A percentile compares a stretch with the other conserved stretches of the same genome.
These are phyloP conservation scores for Penicillium ochrochloron DNA, from an alignment of 495 filamentous ascomycete species.

Conservation along the genomic window DNA sequence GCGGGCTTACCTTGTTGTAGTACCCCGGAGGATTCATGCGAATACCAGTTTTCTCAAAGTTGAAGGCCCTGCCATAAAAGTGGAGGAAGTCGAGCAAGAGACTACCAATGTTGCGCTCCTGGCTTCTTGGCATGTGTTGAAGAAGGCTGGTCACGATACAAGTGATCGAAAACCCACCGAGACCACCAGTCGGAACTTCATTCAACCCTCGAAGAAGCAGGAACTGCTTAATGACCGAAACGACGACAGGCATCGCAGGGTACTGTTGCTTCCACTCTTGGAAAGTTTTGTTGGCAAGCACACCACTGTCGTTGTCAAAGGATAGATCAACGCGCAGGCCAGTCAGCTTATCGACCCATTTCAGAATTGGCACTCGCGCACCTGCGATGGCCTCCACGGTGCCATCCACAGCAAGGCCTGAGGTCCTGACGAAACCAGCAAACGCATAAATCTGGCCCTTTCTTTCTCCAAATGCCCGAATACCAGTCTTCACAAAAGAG, in stretches of 20 bases:
- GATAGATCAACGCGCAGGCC: constrained; percentile 85
- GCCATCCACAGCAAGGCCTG: constrained; percentile 52
- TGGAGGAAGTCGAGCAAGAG: constrained; percentile 85
- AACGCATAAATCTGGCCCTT: constrained; percentile 57
- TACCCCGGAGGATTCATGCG: constrained; percentile 71
- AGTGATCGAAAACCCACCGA: constrained; percentile 93
- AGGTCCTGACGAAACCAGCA: constrained; percentile 49
- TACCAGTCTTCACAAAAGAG: constrained; percentile 52
- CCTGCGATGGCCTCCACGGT: constrained; percentile 66
- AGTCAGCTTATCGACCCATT: constrained; percentile 76
- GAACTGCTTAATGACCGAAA: constrained; percentile 89
- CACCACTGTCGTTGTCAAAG: constrained; percentile 86
- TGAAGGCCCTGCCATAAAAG: constrained; percentile 81
- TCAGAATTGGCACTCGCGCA: constrained; percentile 92
- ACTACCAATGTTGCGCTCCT: constrained; percentile 71
- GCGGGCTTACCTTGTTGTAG: constrained; percentile 68
- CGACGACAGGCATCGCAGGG: constrained; percentile 81
- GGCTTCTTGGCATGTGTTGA: constrained; percentile 70
- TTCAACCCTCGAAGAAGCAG: constrained; percentile 86
- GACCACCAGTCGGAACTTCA: constrained; percentile 84
- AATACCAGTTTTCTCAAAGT: constrained; percentile 69
- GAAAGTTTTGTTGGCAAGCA: constrained; percentile 80
- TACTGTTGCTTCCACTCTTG: constrained; percentile 74
- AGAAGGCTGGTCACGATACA: constrained; percentile 90
- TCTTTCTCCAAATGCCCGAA: constrained; percentile 48